These are phyloP conservation scores for Aureobasidium sp. DNA, from an alignment of 2,329 filamentous ascomycete genomes.

Conservation along the genomic window DNA sequence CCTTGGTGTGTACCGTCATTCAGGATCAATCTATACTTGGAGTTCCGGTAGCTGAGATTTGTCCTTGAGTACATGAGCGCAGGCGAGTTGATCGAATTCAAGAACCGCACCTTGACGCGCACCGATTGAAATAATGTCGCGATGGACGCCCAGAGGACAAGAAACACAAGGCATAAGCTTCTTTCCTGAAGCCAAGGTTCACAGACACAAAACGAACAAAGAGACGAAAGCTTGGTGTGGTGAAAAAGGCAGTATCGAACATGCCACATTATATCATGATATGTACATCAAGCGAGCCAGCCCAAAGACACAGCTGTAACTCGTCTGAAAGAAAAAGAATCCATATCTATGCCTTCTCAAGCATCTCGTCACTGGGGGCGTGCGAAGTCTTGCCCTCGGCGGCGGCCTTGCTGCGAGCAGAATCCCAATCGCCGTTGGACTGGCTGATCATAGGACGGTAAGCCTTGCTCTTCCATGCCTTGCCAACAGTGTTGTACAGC, in stretches of 20 bases:
- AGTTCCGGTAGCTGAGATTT: too few species aligned
- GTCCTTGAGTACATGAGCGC: too few species aligned
- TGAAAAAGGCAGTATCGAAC: neutral
- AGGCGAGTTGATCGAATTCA: too few species aligned
- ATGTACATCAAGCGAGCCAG: neutral
- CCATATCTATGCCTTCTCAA: conserved; percentile 9
- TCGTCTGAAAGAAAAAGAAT: neutral
- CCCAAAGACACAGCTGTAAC: neutral
- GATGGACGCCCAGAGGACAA: too few species aligned
- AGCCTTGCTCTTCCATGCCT: conserved; percentile 60
- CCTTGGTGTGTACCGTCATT: too few species aligned
- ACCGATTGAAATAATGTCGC: too few species aligned
- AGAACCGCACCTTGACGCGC: too few species aligned
- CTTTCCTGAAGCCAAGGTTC: neutral
- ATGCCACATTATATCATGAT: neutral
- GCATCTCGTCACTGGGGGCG: conserved; percentile 4
- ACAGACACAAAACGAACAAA: neutral
- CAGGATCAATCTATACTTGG: too few species aligned
- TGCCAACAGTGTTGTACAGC: conserved; percentile 62
- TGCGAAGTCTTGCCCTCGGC: conserved; percentile 1
- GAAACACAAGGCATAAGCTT: neutral
- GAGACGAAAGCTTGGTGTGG: neutral
- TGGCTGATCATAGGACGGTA: conserved; percentile 47
- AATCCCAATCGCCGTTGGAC: neutral
- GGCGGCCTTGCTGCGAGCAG: neutral